Conservation (phyloP, 2,329 filamentous ascomycete genomes). For the Aspergillus tubingensis region DNA sequence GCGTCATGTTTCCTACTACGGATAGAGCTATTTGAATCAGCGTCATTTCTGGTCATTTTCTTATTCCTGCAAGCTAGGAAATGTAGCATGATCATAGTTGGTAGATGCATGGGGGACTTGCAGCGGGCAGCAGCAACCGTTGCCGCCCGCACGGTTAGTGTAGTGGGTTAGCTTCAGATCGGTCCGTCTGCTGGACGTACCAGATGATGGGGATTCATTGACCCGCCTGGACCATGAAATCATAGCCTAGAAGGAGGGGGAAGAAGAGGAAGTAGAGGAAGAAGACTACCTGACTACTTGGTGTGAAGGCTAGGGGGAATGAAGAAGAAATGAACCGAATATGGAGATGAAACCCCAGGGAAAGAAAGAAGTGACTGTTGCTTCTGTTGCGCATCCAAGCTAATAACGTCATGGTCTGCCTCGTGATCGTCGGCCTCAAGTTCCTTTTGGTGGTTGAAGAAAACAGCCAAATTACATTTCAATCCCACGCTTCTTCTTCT, state of each 20-base stretch:
- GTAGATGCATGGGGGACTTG: neutral
- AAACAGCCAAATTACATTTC: neutral
- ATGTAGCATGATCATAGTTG: neutral
- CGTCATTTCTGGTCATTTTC: neutral
- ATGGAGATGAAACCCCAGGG: neutral
- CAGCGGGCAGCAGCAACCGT: neutral
- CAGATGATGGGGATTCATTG: slow-evolving; percentile 3
- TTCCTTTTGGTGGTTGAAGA: neutral
- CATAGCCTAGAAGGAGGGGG: neutral
- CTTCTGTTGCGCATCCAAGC: neutral
- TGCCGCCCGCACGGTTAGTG: slow-evolving; percentile 2
- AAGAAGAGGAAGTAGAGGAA: neutral
- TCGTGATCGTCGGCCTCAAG: slow-evolving; percentile 14
- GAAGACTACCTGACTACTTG: neutral
- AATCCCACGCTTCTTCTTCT: neutral
- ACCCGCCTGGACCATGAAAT: slow-evolving; percentile 8
- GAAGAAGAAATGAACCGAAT: neutral
- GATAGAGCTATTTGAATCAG: neutral
- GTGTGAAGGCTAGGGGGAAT: neutral
- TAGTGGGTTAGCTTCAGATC: neutral
- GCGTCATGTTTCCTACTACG: neutral
- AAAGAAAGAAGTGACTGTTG: neutral
- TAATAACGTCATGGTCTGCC: slow-evolving; percentile 16
- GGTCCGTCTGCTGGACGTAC: slow-evolving; percentile 5
- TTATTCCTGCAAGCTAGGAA: neutral